Conservation (phyloP, 176 grass and related monocot species). For the Urochloa ruziziensis region DNA sequence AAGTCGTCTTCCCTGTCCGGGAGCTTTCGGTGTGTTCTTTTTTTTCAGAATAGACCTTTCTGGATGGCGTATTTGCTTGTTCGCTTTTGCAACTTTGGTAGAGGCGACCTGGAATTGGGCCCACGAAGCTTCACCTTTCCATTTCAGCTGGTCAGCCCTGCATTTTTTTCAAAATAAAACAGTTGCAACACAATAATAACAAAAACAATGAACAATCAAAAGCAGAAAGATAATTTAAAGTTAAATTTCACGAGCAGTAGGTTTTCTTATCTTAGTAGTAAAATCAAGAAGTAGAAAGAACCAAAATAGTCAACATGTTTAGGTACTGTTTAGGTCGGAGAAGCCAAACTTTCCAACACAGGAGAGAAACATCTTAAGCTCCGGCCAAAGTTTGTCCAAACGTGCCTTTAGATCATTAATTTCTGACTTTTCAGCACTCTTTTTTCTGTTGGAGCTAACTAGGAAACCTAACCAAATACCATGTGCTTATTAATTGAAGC, state of each 20-base stretch:
- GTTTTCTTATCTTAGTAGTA: background rate
- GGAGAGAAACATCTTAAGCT: background rate
- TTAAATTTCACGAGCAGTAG: background rate
- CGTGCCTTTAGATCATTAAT: background rate
- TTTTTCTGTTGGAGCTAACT: background rate
- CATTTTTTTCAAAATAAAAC: background rate
- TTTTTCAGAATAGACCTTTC: constrained; percentile 40
- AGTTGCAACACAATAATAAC: background rate
- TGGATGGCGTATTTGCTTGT: constrained; percentile 31
- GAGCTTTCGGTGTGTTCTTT: constrained; percentile 16
- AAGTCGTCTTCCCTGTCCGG: constrained; percentile 39
- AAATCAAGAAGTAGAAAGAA: background rate
- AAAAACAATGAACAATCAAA: background rate
- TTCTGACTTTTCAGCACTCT: too few relatives aligned
- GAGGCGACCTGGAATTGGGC: background rate
- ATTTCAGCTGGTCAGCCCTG: background rate
- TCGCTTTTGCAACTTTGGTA: background rate
- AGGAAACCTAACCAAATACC: background rate
- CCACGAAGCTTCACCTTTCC: background rate
- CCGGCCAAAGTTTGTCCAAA: background rate
- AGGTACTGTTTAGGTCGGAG: background rate
- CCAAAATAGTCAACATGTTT: background rate
- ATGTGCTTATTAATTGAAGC: background rate
- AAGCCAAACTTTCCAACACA: background rate
- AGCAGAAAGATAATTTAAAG: background rate